Percentiles rank a stretch among this genome's conserved stretches.
Conservation (phyloP, 2,329 filamentous ascomycete genomes). For the Alternaria sp. region DNA sequence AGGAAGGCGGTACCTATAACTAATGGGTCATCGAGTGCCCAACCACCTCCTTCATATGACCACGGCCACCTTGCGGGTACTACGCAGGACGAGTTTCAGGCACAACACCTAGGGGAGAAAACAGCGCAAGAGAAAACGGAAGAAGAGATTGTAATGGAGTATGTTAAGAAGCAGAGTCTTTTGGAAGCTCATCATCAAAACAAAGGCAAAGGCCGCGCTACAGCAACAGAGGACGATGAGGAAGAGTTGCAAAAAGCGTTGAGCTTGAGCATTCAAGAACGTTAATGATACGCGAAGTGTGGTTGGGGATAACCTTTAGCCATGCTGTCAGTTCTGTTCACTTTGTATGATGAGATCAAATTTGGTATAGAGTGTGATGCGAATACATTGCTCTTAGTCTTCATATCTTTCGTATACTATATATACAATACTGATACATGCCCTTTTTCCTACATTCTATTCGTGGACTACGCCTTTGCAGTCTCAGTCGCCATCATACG, state of each 20-base stretch:
- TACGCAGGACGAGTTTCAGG: neutral
- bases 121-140: conserved; percentile 59
- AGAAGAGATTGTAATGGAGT: conserved; percentile 77
- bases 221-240: neutral
- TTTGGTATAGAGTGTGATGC: neutral
- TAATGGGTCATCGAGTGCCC: no score
- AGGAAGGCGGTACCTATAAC: neutral
- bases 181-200: conserved; percentile 66
- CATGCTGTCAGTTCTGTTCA: neutral
- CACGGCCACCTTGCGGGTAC: neutral
- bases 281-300: neutral
- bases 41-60: neutral
- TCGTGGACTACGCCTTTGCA: conserved; percentile 12
- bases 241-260: neutral
- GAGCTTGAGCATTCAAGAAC: neutral
- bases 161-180: conserved; percentile 77
- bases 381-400: neutral
- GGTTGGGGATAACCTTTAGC: neutral
- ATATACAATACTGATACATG: conserved; percentile 12
- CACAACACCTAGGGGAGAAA: conserved; percentile 47
- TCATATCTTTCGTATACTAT: conserved; percentile 6
- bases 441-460: neutral
- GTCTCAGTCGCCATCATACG: conserved; percentile 31
- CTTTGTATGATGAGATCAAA: neutral
- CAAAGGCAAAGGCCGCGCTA: conserved; percentile 13